phyloP scores from a whole-genome alignment of 495 filamentous ascomycete genomes.

The Aspergillus panamensis region DNA sequence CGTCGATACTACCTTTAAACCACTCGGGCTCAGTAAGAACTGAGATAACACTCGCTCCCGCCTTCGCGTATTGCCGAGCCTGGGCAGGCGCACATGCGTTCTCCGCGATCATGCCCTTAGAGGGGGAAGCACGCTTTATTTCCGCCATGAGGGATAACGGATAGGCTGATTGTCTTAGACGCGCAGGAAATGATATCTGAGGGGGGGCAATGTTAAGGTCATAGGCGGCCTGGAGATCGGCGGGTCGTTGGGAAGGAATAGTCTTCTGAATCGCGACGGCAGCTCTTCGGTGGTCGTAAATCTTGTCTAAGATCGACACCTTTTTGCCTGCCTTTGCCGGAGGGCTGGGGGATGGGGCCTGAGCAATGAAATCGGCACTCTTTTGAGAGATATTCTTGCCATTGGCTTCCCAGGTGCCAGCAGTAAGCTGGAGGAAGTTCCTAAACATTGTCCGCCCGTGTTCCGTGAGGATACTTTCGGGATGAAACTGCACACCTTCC shows the following conservation, averaged over 20 bases:
- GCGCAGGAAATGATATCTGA: conserved; percentile 74
- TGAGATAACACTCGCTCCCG: conserved; percentile 93
- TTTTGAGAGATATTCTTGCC: conserved; percentile 36
- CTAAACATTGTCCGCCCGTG: conserved; percentile 84
- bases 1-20: conserved; percentile 98
- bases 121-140: conserved; percentile 94
- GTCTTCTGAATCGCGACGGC: conserved; percentile 80
- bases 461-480: conserved; percentile 91
- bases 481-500: conserved; percentile 96
- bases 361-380: conserved; percentile 19
- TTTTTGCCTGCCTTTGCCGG: conserved; percentile 49
- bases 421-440: conserved; percentile 83
- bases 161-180: conserved; percentile 76
- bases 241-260: conserved; percentile 77
- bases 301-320: conserved; percentile 81
- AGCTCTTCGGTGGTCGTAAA: conserved; percentile 78
- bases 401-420: conserved; percentile 88
- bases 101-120: conserved; percentile 90
- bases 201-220: conserved; percentile 80
- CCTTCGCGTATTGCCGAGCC: conserved; percentile 85
- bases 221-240: conserved; percentile 84
- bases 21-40: conserved; percentile 97
- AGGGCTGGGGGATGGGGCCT: conserved; percentile 19
- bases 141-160: conserved; percentile 88
- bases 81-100: conserved; percentile 84